A percentile compares a stretch with the other conserved stretches of the same genome.
These are phyloP conservation scores for Scedosporium dehoogii DNA, from an alignment of 2,329 filamentous ascomycete genomes.

Conservation along the genomic window DNA sequence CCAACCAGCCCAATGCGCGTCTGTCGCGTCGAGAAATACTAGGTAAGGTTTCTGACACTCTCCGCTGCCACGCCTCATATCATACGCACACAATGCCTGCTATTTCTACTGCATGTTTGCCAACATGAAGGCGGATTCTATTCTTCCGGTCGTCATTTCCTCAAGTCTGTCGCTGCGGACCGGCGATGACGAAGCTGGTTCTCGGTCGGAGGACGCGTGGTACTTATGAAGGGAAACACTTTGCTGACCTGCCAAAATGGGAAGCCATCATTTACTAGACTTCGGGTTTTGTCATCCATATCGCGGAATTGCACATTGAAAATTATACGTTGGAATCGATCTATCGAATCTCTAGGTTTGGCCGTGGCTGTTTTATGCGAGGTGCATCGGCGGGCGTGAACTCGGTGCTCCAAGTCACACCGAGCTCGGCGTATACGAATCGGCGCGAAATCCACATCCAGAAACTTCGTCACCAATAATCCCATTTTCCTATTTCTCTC, in stretches of 20 bases:
- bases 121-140: neutral
- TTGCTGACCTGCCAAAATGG: slow-evolving; percentile 1
- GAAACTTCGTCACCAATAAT: neutral
- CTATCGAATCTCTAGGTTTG: neutral
- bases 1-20: neutral
- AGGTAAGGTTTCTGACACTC: neutral
- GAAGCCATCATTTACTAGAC: neutral
- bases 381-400: neutral
- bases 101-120: neutral
- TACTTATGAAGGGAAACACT: neutral
- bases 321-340: neutral
- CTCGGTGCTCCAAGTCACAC: neutral
- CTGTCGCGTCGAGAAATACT: neutral
- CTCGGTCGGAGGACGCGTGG: neutral
- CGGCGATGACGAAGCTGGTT: neutral
- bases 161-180: neutral
- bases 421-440: neutral
- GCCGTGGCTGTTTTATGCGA: neutral
- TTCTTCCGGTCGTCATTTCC: neutral
- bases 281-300: neutral
- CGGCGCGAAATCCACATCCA: neutral
- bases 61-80: neutral
- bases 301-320: neutral
- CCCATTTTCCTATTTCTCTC: too few species aligned
- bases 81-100: neutral